Conservation (phyloP, 371 early-diverging fungal genomes). For the Vittaforma corneae region DNA sequence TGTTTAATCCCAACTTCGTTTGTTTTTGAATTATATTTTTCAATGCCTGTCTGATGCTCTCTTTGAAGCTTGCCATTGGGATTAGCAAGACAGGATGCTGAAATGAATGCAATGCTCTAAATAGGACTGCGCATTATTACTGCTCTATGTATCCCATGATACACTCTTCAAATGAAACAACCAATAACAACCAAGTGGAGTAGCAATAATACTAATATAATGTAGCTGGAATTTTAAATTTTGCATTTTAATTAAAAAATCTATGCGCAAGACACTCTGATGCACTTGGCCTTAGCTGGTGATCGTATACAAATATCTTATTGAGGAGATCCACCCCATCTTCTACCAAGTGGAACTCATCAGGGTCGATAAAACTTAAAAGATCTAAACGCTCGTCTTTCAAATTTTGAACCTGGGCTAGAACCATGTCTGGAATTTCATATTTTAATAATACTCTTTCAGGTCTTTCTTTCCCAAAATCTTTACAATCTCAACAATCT, state of each 20-base stretch:
- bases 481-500: constrained; percentile 87
- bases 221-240: neutral
- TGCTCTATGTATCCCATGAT: no score
- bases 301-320: constrained; percentile 54
- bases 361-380: neutral
- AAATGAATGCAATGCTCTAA: no score
- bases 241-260: constrained; percentile 31
- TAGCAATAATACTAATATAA: neutral
- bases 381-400: constrained; percentile 22
- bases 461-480: constrained; percentile 83
- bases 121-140: no score
- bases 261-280: constrained; percentile 42
- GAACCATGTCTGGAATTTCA: constrained; percentile 65
- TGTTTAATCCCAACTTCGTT: neutral
- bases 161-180: no score
- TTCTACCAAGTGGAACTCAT: neutral
- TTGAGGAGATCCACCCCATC: constrained; percentile 43
- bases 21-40: neutral
- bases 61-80: neutral
- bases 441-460: constrained; percentile 80
- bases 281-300: constrained; percentile 51
- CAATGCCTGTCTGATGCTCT: neutral
- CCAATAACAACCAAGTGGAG: no score
- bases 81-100: no score
- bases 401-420: no score